phyloP scores from a whole-genome alignment of 805 yeast species.

The Ogataea populi-albae region DNA sequence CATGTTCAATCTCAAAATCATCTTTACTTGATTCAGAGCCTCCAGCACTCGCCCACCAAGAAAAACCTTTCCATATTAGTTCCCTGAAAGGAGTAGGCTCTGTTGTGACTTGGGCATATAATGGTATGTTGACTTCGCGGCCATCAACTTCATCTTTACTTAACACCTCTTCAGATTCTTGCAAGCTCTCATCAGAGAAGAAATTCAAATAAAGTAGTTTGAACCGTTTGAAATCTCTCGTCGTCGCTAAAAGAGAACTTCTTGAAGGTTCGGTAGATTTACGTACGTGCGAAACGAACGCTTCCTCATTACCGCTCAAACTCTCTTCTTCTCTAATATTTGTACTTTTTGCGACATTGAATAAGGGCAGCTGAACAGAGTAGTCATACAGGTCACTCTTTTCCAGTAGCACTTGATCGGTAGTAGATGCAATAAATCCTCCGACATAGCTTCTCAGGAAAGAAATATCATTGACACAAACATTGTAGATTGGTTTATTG shows the following conservation, averaged over 20 bases:
- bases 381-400: conserved; percentile 52
- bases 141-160: conserved; percentile 10
- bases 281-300: conserved; percentile 19
- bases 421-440: conserved; percentile 59
- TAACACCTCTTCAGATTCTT: conserved; percentile 1
- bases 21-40: conserved; percentile 43
- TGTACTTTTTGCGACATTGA: conserved; percentile 1
- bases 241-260: conserved; percentile 28
- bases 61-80: conserved; percentile 62
- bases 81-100: conserved; percentile 56
- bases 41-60: conserved; percentile 91
- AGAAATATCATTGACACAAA: conserved; percentile 57
- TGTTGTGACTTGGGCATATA: conserved; percentile 25
- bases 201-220: conserved; percentile 25
- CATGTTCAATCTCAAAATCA: conserved; percentile 38
- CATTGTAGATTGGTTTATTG: conserved; percentile 55
- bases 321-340: conserved; percentile 1
- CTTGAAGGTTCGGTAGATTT: conserved; percentile 11
- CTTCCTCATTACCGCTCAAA: conserved; percentile 10
- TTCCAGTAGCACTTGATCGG: conserved; percentile 62
- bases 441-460: conserved; percentile 29
- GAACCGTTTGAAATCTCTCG: conserved; percentile 38
- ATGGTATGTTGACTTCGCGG: conserved; percentile 15
- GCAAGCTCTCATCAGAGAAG: conserved; percentile 5
- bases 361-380: conserved; percentile 29